Evolutionary conservation across 192 early-diverging fungal genomes (phyloP), one percentile per base, ranked within the genome.

Genomic region (Coemansia javaensis): DNA sequence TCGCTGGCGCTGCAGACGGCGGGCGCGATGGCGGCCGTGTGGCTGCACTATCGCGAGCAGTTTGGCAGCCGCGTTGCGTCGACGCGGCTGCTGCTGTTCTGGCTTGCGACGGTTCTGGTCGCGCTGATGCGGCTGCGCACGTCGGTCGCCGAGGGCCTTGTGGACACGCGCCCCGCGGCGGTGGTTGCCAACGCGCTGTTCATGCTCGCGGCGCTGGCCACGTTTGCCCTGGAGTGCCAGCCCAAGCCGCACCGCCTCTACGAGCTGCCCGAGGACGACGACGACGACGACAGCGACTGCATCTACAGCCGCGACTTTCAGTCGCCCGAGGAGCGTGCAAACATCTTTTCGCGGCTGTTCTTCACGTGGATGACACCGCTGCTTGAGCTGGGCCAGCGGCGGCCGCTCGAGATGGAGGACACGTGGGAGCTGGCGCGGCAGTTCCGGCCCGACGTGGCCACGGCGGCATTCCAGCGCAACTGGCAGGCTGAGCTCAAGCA

Each of bases 291-390:
- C 32, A 37, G 46, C 18, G 31, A 55, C 14, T 16, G 39, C 17
- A 27, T 28, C 14, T 15, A 14, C 12, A 40, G 28, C 32, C 9
- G 32, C 28, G 28, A 24, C 10, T 43, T 53, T 31, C 36, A 44
- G 53, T 65, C 63, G 41, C 94, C 91, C 5, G 93, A 95, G 53
- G 83, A 82, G 16, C 79, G 67, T 10, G 83, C 91, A 37, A 87
- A 89, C 58, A 80, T 98, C 16, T 93, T 93, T 51, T 87, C 85
- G 23, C 79, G 77, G 8, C 48, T 91, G 1, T 82, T 86, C 3
- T 98, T 96, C 65, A 68, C 82, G 23, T 98, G 95, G 95, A 88
- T 98, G 82, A 84, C 86, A 36, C 80, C 82, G 12, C 51, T 96
- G 46, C 88, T 98, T 69, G 82, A 85, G 36, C 61, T 84, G 30